A percentile compares a stretch with the other conserved stretches of the same genome.
These are phyloP conservation scores for Solanum paucissectum DNA, from an alignment of 257 asterid species.

Conservation along the genomic window DNA sequence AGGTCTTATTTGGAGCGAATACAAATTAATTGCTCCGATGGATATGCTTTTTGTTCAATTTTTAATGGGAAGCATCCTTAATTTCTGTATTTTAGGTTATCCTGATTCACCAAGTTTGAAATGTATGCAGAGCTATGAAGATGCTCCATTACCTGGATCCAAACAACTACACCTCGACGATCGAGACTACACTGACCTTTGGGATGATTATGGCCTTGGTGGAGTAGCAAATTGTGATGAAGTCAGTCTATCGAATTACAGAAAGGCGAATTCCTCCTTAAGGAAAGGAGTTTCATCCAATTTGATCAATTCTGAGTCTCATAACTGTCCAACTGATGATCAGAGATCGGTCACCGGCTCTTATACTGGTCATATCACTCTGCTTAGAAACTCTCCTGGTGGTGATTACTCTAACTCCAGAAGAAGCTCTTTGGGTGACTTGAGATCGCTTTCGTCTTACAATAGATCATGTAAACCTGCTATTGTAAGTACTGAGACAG, in stretches of 20 bases:
- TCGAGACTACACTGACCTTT: conserved; percentile 33
- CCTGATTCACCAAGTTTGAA: neutral
- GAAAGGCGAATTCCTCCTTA: conserved; percentile 40
- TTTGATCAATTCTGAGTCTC: conserved; percentile 18
- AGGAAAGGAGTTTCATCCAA: conserved; percentile 25
- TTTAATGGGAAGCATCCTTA: neutral
- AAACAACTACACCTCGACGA: conserved; percentile 34
- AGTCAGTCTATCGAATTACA: conserved; percentile 34
- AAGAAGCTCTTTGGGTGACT: conserved; percentile 59
- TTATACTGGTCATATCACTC: conserved; percentile 12
- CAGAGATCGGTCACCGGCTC: conserved; percentile 36
- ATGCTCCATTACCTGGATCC: conserved; percentile 58
- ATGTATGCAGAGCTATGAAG: conserved; percentile 62
- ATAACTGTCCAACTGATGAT: conserved; percentile 30
- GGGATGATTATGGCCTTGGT: conserved; percentile 39
- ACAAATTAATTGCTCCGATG: neutral
- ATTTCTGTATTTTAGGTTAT: neutral
- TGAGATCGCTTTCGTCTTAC: conserved; percentile 54
- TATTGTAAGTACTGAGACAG: conserved; percentile 27
- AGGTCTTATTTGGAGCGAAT: neutral
- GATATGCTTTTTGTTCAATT: neutral
- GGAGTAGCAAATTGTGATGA: conserved; percentile 14
- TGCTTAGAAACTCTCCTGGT: conserved; percentile 30
- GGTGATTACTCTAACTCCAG: conserved; percentile 34
- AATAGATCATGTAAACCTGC: conserved; percentile 52